A percentile compares a stretch with the other conserved stretches of the same genome.
phyloP scores from a whole-genome alignment of 805 yeast genomes.

The Lachancea cidri region DNA sequence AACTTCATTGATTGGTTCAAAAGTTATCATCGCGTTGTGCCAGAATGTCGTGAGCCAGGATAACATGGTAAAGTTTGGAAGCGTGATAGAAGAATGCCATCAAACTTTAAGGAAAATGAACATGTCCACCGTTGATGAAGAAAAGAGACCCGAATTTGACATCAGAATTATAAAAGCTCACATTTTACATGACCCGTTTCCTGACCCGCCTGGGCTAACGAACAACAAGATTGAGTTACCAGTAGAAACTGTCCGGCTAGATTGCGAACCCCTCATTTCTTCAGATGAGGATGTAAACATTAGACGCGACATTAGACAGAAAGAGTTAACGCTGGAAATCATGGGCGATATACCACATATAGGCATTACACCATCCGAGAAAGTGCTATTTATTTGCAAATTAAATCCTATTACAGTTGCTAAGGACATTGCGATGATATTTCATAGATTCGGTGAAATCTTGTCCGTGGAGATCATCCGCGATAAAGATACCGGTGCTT shows the following conservation, averaged over 20 bases:
- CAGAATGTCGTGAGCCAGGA: slow-evolving; percentile 10
- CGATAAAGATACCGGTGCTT: slow-evolving; percentile 44
- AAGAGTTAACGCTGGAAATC: slow-evolving; percentile 57
- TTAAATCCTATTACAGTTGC: slow-evolving; percentile 57
- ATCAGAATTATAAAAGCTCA: slow-evolving; percentile 48
- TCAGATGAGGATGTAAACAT: slow-evolving; percentile 22
- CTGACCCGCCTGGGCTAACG: slow-evolving; percentile 27
- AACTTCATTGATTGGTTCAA: slow-evolving; percentile 20
- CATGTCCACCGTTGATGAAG: slow-evolving; percentile 34
- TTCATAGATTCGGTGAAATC: slow-evolving; percentile 57
- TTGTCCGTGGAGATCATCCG: slow-evolving; percentile 46
- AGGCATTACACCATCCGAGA: slow-evolving; percentile 54
- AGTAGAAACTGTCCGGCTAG: slow-evolving; percentile 35
- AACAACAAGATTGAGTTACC: slow-evolving; percentile 33
- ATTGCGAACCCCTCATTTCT: slow-evolving; percentile 24
- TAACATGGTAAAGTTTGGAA: slow-evolving; percentile 40
- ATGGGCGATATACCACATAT: slow-evolving; percentile 60
- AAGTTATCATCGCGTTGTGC: slow-evolving; percentile 13
- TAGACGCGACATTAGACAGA: slow-evolving; percentile 30
- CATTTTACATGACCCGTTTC: slow-evolving; percentile 51
- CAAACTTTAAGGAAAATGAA: slow-evolving; percentile 43
- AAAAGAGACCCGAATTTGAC: slow-evolving; percentile 41
- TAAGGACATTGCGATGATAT: slow-evolving; percentile 50
- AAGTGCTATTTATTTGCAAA: slow-evolving; percentile 57
- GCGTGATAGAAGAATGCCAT: slow-evolving; percentile 45